These are phyloP conservation scores for Pisolithus marmoratus DNA, from an alignment of 768 basidiomycete species.

Conservation along the genomic window DNA sequence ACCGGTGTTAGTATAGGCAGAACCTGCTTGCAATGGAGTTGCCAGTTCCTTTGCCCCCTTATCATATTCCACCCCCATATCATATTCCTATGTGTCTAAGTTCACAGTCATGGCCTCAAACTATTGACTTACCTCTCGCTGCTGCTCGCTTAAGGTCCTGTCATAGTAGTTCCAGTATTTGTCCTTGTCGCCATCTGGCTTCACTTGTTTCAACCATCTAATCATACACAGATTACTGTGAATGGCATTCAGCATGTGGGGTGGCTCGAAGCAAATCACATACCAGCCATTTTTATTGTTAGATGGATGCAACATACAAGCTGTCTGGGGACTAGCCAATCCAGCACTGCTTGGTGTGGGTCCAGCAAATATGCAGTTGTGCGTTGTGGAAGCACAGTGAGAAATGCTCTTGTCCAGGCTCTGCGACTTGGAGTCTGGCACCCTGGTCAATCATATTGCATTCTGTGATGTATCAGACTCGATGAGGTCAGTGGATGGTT, in stretches of 20 bases:
- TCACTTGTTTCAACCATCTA: not conserved
- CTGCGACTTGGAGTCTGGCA: slow-evolving; percentile 44
- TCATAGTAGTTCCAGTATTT: not conserved
- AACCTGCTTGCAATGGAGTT: not conserved
- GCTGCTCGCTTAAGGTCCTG: not conserved
- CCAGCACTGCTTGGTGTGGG: too few species aligned
- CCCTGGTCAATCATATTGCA: slow-evolving; percentile 55
- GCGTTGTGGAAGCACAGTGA: slow-evolving; percentile 65
- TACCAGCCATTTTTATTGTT: not conserved
- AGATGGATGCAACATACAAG: slow-evolving; percentile 22
- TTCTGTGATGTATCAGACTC: slow-evolving; percentile 73
- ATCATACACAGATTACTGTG: not conserved
- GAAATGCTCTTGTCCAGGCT: slow-evolving; percentile 48
- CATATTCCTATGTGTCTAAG: not conserved
- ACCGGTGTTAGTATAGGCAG: not conserved
- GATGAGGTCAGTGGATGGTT: slow-evolving; percentile 45
- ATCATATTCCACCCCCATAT: too few species aligned
- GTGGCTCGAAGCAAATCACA: not conserved
- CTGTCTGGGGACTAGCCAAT: slow-evolving; percentile 4
- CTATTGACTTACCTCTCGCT: not conserved
- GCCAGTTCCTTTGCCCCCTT: not conserved
- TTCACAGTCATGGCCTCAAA: not conserved
- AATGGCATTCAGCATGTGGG: not conserved
- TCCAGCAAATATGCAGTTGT: slow-evolving; percentile 27
- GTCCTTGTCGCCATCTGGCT: not conserved